phyloP scores from a whole-genome alignment of 495 filamentous ascomycete genomes.

The Podospora pseudopauciseta region DNA sequence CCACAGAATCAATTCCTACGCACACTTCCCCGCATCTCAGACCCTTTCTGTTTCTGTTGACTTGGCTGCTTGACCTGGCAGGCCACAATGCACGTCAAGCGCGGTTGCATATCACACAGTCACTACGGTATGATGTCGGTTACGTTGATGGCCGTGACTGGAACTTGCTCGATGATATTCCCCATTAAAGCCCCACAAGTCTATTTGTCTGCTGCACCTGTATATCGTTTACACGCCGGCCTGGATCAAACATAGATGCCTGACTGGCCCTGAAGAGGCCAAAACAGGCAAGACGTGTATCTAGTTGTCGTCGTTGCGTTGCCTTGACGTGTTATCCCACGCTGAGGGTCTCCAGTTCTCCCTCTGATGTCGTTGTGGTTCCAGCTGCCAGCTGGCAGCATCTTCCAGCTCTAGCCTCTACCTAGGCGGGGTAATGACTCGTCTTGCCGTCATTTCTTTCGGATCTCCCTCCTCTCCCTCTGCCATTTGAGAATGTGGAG shows the following conservation, averaged over 20 bases:
- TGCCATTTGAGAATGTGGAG: background rate
- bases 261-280: background rate
- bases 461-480: no score
- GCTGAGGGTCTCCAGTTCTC: background rate
- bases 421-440: conserved; percentile 8
- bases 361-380: conserved; percentile 8
- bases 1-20: background rate
- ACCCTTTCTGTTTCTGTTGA: background rate
- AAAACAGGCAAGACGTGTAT: conserved; percentile 1
- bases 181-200: background rate
- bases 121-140: conserved; percentile 8
- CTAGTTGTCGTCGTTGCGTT: conserved; percentile 2
- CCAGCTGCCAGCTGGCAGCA: conserved; percentile 12
- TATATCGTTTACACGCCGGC: background rate
- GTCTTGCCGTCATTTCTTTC: background rate
- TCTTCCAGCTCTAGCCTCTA: background rate
- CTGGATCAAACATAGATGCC: background rate
- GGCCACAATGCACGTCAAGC: conserved; percentile 1
- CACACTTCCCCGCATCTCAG: conserved; percentile 4
- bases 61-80: conserved; percentile 2
- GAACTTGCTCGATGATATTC: conserved; percentile 9
- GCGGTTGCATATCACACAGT: conserved; percentile 1
- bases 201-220: background rate
- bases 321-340: conserved; percentile 1
- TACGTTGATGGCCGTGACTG: conserved; percentile 20